These are phyloP conservation scores for Tetrapisispora arboricola DNA, from an alignment of 805 yeast species.

Conservation along the genomic window DNA sequence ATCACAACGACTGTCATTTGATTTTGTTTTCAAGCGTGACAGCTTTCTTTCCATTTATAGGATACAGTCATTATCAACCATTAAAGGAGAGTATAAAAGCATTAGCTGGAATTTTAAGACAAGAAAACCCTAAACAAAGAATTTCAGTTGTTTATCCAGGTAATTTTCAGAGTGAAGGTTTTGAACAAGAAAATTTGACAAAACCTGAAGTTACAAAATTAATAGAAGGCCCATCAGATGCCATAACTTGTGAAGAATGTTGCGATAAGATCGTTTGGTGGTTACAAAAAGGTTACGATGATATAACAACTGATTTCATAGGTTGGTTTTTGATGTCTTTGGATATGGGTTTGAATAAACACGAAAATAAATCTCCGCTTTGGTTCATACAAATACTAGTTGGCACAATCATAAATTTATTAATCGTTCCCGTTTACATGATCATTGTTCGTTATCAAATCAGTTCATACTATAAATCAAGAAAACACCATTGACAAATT, in stretches of 20 bases:
- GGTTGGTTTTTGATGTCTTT: constrained; percentile 72
- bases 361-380: constrained; percentile 35
- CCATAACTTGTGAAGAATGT: constrained; percentile 59
- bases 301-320: constrained; percentile 69
- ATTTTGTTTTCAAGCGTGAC: constrained; percentile 66
- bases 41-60: constrained; percentile 80
- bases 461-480: constrained; percentile 35
- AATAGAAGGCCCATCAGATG: constrained; percentile 76
- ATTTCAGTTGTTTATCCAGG: constrained; percentile 81
- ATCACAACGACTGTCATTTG: constrained; percentile 38
- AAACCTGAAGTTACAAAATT: constrained; percentile 75
- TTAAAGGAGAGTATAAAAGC: constrained; percentile 73
- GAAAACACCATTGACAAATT: constrained; percentile 7
- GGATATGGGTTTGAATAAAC: constrained; percentile 60
- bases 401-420: constrained; percentile 39
- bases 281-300: constrained; percentile 56
- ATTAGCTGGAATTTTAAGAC: constrained; percentile 66
- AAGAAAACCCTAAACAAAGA: constrained; percentile 66
- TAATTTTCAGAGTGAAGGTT: constrained; percentile 85
- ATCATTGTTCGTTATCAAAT: constrained; percentile 44
- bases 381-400: constrained; percentile 42
- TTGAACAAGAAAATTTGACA: constrained; percentile 61
- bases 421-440: constrained; percentile 49
- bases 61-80: constrained; percentile 88
- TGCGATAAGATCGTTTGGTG: constrained; percentile 47